A percentile compares a stretch with the other conserved stretches of the same genome.
phyloP scores from a whole-genome alignment of 352 stramenopile species.

The Elongisporangium prolatum region DNA sequence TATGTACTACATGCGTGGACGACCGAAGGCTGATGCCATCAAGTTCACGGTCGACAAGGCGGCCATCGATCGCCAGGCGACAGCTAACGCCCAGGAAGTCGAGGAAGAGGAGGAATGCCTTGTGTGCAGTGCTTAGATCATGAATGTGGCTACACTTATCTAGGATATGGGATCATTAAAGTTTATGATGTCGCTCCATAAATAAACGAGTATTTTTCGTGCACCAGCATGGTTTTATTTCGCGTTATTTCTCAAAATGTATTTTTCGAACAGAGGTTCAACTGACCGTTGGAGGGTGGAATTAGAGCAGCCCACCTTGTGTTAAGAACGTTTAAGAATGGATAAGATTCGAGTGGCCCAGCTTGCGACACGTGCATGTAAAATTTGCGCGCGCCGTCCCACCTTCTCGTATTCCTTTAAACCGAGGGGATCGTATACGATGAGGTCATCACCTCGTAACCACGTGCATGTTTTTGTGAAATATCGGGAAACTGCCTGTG shows the following conservation, averaged over 20 bases:
- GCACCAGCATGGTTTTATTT: background rate
- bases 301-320: background rate
- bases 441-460: background rate
- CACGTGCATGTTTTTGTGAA: background rate
- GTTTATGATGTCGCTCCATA: conserved; percentile 1
- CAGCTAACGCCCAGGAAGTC: conserved; percentile 19
- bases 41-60: conserved; percentile 99
- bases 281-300: background rate
- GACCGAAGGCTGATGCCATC: conserved; percentile 98
- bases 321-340: background rate
- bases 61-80: conserved; percentile 41
- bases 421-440: background rate
- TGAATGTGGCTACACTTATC: conserved; percentile 2
- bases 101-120: conserved; percentile 79
- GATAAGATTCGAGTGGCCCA: background rate
- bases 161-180: conserved; percentile 1
- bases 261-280: background rate
- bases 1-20: conserved; percentile 99
- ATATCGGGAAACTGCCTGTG: background rate
- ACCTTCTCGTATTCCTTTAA: background rate
- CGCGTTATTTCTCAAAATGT: background rate
- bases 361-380: background rate
- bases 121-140: conserved; percentile 64
- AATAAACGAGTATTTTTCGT: background rate
- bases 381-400: background rate